phyloP scores from a whole-genome alignment of 2,329 filamentous ascomycete species.

The Elsinoe perseae region DNA sequence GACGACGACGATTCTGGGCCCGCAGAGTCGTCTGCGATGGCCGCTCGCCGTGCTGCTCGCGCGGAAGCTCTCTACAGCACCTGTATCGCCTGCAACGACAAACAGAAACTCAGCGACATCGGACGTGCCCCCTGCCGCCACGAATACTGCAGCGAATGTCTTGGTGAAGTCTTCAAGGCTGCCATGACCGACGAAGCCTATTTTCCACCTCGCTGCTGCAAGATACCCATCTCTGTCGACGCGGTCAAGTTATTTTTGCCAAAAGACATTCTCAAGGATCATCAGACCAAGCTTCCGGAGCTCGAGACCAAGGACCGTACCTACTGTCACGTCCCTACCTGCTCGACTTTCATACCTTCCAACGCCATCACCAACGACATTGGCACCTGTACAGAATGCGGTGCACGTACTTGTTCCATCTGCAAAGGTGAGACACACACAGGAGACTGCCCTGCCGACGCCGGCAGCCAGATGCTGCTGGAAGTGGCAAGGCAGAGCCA shows the following conservation, averaged over 20 bases:
- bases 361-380: conserved; percentile 27
- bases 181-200: conserved; percentile 42
- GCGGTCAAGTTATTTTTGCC: conserved; percentile 31
- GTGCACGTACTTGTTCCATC: conserved; percentile 37
- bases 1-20: neutral
- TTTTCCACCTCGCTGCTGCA: conserved; percentile 50
- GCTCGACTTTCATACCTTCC: conserved; percentile 40
- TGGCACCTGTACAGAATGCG: conserved; percentile 39
- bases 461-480: conserved; percentile 29
- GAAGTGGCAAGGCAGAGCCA: conserved; percentile 35
- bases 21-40: neutral
- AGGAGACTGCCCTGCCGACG: conserved; percentile 17
- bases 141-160: conserved; percentile 43
- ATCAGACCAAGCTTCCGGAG: conserved; percentile 41
- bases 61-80: neutral
- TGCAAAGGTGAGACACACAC: conserved; percentile 38
- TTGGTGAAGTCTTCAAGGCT: conserved; percentile 36
- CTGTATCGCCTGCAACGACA: neutral
- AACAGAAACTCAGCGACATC: neutral
- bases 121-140: neutral
- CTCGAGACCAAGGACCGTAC: conserved; percentile 39
- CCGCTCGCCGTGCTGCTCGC: neutral
- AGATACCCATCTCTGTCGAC: conserved; percentile 33
- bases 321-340: conserved; percentile 42
- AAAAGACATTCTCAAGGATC: conserved; percentile 28